Evolutionary conservation across 116 monocot genomes (phyloP).

Genomic region (Cymodocea nodosa): DNA sequence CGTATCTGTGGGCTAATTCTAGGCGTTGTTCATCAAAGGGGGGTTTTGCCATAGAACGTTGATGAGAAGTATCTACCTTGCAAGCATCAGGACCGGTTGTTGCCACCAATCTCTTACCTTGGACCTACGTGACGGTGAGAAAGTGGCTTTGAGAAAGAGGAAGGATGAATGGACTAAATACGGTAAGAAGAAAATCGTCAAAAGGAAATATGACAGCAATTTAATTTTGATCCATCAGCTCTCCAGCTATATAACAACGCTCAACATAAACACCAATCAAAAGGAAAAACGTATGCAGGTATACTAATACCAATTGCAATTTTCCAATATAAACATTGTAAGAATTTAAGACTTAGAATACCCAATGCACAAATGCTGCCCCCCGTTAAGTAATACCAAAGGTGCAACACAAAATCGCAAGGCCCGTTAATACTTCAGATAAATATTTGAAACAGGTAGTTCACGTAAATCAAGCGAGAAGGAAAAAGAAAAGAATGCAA

Average conservation of each 20-base stretch:
- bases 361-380: too few relatives aligned
- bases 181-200: not conserved
- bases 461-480: not conserved
- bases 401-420: too few relatives aligned
- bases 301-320: too few relatives aligned
- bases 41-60: slow-evolving; percentile 13
- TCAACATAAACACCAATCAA: too few relatives aligned
- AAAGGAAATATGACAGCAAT: too few relatives aligned
- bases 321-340: too few relatives aligned
- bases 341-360: too few relatives aligned
- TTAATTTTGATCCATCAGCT: too few relatives aligned
- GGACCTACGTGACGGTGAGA: slow-evolving; percentile 30
- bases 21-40: slow-evolving; percentile 17
- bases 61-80: slow-evolving; percentile 48
- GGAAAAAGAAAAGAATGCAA: not conserved
- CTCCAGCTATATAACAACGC: too few relatives aligned
- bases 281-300: too few relatives aligned
- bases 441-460: not conserved
- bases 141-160: not conserved
- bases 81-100: slow-evolving; percentile 49
- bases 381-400: too few relatives aligned
- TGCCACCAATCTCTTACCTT: slow-evolving; percentile 73
- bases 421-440: not conserved
- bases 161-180: not conserved
- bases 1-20: slow-evolving; percentile 27